phyloP scores from a whole-genome alignment of 768 basidiomycete species.

The Fistulinella prunicolor region DNA sequence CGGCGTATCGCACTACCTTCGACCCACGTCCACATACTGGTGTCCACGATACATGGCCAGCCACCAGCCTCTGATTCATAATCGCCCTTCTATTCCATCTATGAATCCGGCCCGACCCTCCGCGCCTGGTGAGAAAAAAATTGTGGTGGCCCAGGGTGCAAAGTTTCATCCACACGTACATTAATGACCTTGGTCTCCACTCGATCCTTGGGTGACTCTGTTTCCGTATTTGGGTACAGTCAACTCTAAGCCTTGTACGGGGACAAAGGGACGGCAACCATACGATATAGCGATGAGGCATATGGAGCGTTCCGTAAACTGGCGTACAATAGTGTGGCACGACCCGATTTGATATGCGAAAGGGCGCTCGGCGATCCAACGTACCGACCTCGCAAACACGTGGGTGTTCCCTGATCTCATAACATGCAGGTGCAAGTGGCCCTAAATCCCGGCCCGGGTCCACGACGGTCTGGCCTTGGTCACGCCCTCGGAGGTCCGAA shows the following conservation, averaged over 20 bases:
- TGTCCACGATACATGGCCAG: neutral
- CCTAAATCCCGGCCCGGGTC: conserved; percentile 2
- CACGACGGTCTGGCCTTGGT: neutral
- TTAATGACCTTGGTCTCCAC: conserved; percentile 7
- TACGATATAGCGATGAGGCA: neutral
- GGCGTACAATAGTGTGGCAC: neutral
- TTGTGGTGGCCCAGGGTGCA: conserved; percentile 1
- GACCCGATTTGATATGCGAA: neutral
- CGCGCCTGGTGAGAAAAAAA: conserved; percentile 9
- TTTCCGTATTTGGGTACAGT: conserved; percentile 6
- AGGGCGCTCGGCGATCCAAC: neutral
- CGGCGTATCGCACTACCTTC: neutral
- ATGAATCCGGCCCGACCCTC: conserved; percentile 10
- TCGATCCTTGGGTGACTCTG: neutral
- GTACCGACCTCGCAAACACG: neutral
- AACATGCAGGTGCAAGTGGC: neutral
- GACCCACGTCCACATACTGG: neutral
- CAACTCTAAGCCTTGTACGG: neutral
- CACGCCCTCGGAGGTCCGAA: conserved; percentile 23
- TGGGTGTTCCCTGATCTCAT: neutral
- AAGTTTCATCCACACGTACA: conserved; percentile 5
- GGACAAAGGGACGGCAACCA: neutral
- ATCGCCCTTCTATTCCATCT: neutral
- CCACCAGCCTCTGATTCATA: neutral
- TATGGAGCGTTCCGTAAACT: neutral